Percentiles rank a stretch among this genome's conserved stretches.
phyloP scores from a whole-genome alignment of 2,329 filamentous ascomycete genomes.

The Aureobasidium mangrovei region DNA sequence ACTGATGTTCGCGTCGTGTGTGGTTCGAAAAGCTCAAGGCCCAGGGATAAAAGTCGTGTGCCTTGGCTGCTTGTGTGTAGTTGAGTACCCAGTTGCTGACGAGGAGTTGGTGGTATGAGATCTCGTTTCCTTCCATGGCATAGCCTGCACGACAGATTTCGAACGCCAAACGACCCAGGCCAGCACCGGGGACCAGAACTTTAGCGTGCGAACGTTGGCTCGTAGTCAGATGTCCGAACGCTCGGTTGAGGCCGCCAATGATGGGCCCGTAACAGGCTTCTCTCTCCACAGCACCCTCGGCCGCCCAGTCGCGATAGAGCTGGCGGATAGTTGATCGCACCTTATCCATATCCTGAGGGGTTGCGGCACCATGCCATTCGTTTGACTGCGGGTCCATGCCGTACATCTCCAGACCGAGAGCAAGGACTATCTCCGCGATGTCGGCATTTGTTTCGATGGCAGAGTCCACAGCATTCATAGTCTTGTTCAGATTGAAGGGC shows the following conservation, averaged over 20 bases:
- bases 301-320: conserved; percentile 91
- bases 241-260: conserved; percentile 51
- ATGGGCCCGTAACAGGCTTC: conserved; percentile 70
- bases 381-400: conserved; percentile 38
- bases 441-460: conserved; percentile 85
- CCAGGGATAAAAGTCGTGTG: conserved; percentile 77
- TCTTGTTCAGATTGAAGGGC: conserved; percentile 75
- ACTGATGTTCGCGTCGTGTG: conserved; percentile 60
- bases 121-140: conserved; percentile 77
- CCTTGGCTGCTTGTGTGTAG: conserved; percentile 47
- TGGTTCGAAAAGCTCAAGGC: conserved; percentile 85
- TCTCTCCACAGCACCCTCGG: conserved; percentile 64
- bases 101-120: conserved; percentile 93
- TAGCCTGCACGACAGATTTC: conserved; percentile 71
- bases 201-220: conserved; percentile 31
- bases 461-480: conserved; percentile 68
- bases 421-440: conserved; percentile 69
- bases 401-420: conserved; percentile 60
- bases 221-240: conserved; percentile 30
- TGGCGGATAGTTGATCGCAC: conserved; percentile 86
- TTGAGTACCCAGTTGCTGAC: conserved; percentile 72
- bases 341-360: conserved; percentile 72
- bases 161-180: conserved; percentile 79
- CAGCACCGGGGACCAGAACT: conserved; percentile 82
- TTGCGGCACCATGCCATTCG: conserved; percentile 64